phyloP scores from a whole-genome alignment of 257 asterid species.

The Solanum pinnatisectum region DNA sequence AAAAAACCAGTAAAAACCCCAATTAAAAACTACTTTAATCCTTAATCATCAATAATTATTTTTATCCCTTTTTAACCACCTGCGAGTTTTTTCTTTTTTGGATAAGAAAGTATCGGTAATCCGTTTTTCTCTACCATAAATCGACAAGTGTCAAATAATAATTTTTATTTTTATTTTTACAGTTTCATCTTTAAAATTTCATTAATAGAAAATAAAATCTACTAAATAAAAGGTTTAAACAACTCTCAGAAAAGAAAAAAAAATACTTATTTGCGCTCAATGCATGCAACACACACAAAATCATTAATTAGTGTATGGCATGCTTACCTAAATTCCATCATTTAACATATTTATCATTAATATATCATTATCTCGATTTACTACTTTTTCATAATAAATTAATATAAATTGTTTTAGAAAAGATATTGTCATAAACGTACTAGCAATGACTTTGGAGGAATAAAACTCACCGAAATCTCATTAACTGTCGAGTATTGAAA shows the following conservation, averaged over 20 bases:
- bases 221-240: background rate
- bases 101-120: background rate
- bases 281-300: background rate
- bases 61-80: background rate
- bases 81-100: background rate
- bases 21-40: background rate
- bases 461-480: background rate
- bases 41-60: background rate
- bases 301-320: background rate
- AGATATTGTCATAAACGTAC: background rate
- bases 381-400: background rate
- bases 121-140: background rate
- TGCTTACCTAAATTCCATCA: background rate
- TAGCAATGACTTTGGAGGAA: too few species aligned
- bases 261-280: background rate
- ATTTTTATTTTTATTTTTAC: background rate
- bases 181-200: background rate
- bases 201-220: background rate
- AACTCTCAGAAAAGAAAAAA: background rate
- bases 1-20: background rate
- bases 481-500: background rate
- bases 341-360: too few species aligned
- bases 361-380: background rate
- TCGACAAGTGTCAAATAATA: background rate
- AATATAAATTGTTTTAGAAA: background rate